Evolutionary conservation across 768 basidiomycete genomes (phyloP).

Genomic region (Agaricus sinodeliciosus): DNA sequence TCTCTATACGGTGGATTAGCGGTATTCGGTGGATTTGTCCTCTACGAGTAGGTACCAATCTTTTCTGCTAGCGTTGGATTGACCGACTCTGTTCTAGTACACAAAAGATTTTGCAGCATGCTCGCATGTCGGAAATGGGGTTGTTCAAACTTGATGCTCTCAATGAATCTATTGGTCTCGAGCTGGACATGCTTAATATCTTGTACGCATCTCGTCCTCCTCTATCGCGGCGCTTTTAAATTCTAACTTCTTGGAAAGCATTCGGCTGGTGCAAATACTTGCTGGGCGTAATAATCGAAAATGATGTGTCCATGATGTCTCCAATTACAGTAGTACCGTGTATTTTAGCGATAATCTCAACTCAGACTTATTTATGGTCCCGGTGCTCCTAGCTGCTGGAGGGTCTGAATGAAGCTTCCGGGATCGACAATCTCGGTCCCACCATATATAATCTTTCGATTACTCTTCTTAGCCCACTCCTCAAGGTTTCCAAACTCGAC

Average conservation of each 20-base stretch:
- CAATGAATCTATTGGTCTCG: slow-evolving; percentile 69
- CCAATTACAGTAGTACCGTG: neutral
- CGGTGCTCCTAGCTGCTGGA: slow-evolving; percentile 60
- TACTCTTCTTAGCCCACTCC: slow-evolving; percentile 84
- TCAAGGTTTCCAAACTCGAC: slow-evolving; percentile 96
- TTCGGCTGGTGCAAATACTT: slow-evolving; percentile 77
- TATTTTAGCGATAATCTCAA: slow-evolving; percentile 3
- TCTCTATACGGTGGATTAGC: slow-evolving; percentile 86
- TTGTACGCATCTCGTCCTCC: slow-evolving; percentile 42
- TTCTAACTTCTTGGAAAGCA: slow-evolving; percentile 29
- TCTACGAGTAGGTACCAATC: slow-evolving; percentile 61
- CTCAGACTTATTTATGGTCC: slow-evolving; percentile 11
- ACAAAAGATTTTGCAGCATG: slow-evolving; percentile 78
- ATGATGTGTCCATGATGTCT: slow-evolving; percentile 25
- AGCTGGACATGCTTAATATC: slow-evolving; percentile 88
- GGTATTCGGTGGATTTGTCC: slow-evolving; percentile 80
- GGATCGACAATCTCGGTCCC: slow-evolving; percentile 95
- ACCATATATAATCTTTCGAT: slow-evolving; percentile 87
- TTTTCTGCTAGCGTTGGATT: neutral
- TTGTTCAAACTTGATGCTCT: slow-evolving; percentile 64
- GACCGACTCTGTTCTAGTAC: slow-evolving; percentile 40
- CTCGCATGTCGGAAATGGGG: slow-evolving; percentile 66
- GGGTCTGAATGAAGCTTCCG: slow-evolving; percentile 67
- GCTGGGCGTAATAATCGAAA: slow-evolving; percentile 58
- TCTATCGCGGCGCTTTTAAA: neutral